These are phyloP conservation scores for Exophiala calicioides DNA, from an alignment of 2,329 filamentous ascomycete genomes.

Conservation along the genomic window DNA sequence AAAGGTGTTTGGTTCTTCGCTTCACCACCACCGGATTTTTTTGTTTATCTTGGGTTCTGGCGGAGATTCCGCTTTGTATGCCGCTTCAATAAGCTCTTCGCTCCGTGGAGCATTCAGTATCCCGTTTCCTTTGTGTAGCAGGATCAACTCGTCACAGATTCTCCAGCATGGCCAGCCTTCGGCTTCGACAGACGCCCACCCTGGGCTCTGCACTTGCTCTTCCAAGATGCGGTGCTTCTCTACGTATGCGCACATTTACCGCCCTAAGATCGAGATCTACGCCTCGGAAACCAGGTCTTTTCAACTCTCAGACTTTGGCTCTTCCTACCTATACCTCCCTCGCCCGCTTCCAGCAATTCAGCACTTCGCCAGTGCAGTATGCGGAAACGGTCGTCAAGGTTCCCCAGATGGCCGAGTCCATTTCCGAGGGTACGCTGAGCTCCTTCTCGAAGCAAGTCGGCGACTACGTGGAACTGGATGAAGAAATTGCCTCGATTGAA, in stretches of 20 bases:
- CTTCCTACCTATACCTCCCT: conserved; percentile 17
- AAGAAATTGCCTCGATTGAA: conserved; percentile 98
- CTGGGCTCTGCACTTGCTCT: conserved; percentile 24
- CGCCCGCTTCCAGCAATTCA: conserved; percentile 27
- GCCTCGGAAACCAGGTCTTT: conserved; percentile 6
- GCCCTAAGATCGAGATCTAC: conserved; percentile 22
- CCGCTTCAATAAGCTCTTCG: conserved; percentile 19
- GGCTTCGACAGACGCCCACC: conserved; percentile 27
- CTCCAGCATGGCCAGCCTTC: conserved; percentile 27
- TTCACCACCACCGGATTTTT: conserved; percentile 6
- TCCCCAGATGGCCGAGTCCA: conserved; percentile 97
- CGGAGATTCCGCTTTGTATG: conserved; percentile 23
- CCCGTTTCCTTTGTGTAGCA: conserved; percentile 9
- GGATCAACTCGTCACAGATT: conserved; percentile 4
- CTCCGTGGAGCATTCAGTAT: conserved; percentile 23
- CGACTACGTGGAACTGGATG: conserved; percentile 91
- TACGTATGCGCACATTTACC: conserved; percentile 24
- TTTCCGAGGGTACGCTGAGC: conserved; percentile 94
- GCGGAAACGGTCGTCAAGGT: conserved; percentile 90
- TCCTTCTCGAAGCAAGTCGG: conserved; percentile 92
- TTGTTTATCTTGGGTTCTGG: conserved; percentile 12
- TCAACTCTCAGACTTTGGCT: conserved; percentile 10
- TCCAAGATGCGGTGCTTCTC: conserved; percentile 18
- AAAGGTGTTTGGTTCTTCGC: conserved; percentile 1
- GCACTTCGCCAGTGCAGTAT: conserved; percentile 29